Evolutionary conservation across 331 rosid genomes (phyloP), one percentile per base, ranked within the genome.

Genomic region (Phaseolus coccineus): DNA sequence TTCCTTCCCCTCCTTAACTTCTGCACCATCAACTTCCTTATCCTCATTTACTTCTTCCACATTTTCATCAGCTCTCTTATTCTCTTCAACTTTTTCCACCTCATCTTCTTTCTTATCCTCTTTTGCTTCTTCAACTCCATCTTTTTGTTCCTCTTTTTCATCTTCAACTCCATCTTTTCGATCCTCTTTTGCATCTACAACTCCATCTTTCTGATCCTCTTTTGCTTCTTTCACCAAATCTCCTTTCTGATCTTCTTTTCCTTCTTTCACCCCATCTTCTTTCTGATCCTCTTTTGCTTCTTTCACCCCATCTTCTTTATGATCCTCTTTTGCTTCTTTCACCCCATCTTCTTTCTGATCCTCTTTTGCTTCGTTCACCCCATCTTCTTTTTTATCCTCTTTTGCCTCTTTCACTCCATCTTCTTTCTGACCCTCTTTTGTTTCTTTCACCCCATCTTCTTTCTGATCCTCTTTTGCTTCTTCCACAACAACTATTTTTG

Each of bases 81-180:
- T 48, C 39, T 63, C 64, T 13, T 48, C 25, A 13, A 27, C 59
- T 10, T 69, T 82, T 16, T 67, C 73, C 3, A 0, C 57, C 1
- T 16, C 76, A 57, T 62, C 81, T 52, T 2, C 77, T 9, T 81
- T 80, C 83, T 66, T 78, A 82, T 85, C 86, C 78, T 79, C 80
- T 56, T 40, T 35, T 19, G 30, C 52, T 66, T 71, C 77, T 78
- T 73, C 24, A 7, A 25, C 55, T 1, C 35, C 66, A 50, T 37
- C 69, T 61, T 81, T 80, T 77, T 62, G 80, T 81, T 87, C 83
- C 82, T 80, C 78, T 35, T 37, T 22, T n/a, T 16, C 8, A 42
- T 74, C 80, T 77, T 71, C 15, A 2, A 30, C 44, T 2, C 47
- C 63, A 37, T 33, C 66, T 58, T 81, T 79, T 82, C 66, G 78